These are phyloP conservation scores for Dioscorea alata DNA, from an alignment of 106 monocot species.

Conservation along the genomic window DNA sequence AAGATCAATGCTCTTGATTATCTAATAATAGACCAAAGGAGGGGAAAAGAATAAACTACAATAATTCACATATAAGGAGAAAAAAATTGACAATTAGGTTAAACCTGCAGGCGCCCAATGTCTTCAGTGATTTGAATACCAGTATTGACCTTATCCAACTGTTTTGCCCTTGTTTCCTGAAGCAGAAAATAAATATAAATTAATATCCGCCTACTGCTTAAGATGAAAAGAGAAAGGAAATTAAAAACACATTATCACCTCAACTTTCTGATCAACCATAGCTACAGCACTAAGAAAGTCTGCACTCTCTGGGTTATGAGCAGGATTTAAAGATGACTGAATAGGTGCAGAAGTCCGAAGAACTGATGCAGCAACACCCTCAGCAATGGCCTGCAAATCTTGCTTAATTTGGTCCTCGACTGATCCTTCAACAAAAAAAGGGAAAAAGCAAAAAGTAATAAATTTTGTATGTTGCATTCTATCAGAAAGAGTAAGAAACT, in stretches of 20 bases:
- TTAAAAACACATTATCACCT: conserved; percentile 26
- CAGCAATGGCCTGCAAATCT: conserved; percentile 30
- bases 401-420: conserved; percentile 27
- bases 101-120: conserved; percentile 67
- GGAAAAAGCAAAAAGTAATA: background rate
- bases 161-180: conserved; percentile 31
- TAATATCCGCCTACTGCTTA: background rate
- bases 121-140: conserved; percentile 52
- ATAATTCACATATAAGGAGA: too few relatives aligned
- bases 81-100: too few relatives aligned
- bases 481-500: too few relatives aligned
- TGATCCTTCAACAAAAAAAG: conserved; percentile 4
- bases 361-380: conserved; percentile 21
- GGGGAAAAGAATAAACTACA: too few relatives aligned
- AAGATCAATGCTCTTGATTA: conserved; percentile 86
- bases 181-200: conserved; percentile 5
- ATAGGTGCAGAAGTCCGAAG: conserved; percentile 18
- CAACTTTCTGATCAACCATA: conserved; percentile 13
- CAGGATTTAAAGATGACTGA: too few relatives aligned
- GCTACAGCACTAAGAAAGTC: conserved; percentile 4
- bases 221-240: background rate
- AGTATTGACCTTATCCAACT: conserved; percentile 27
- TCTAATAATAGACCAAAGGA: conserved; percentile 26
- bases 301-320: background rate
- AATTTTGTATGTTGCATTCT: too few relatives aligned